Evolutionary conservation across 371 early-diverging fungal species (phyloP).

Genomic region (Blyttiomyces sp.): DNA sequence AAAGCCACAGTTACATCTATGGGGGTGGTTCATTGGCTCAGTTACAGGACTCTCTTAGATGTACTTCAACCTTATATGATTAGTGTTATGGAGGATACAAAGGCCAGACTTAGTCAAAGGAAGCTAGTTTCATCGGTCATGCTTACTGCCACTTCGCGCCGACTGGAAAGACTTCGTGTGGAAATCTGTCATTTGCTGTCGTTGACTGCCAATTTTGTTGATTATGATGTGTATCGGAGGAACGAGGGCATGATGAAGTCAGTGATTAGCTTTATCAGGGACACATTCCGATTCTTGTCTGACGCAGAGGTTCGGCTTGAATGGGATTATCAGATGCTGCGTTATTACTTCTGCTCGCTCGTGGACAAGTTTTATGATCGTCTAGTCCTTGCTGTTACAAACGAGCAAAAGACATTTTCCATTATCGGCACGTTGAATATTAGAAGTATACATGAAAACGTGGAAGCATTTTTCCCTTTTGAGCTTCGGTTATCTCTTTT

Average conservation of each 20-base stretch:
- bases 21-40: conserved; percentile 63
- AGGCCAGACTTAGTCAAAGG: conserved; percentile 11
- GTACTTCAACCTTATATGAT: conserved; percentile 64
- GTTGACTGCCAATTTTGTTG: conserved; percentile 67
- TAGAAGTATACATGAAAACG: too few relatives aligned
- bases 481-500: conserved; percentile 75
- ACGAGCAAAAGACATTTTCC: conserved; percentile 32
- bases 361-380: conserved; percentile 78
- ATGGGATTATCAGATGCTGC: conserved; percentile 83
- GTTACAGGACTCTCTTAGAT: conserved; percentile 66
- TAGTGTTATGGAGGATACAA: conserved; percentile 65
- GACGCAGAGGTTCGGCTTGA: conserved; percentile 67
- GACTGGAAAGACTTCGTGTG: conserved; percentile 68
- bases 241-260: conserved; percentile 63
- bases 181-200: conserved; percentile 70
- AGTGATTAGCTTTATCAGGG: conserved; percentile 48
- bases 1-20: conserved; percentile 68
- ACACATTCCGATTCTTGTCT: conserved; percentile 30
- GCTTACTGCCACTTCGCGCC: conserved; percentile 6
- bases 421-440: not conserved
- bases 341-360: conserved; percentile 82
- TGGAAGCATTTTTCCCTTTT: conserved; percentile 55
- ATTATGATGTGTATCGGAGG: conserved; percentile 51
- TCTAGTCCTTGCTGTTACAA: conserved; percentile 30
- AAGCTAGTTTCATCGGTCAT: not conserved